Percentiles rank a stretch among this genome's conserved stretches.
Evolutionary conservation across 2,329 filamentous ascomycete genomes (phyloP).

Genomic region (Cryphonectria nitschkei): DNA sequence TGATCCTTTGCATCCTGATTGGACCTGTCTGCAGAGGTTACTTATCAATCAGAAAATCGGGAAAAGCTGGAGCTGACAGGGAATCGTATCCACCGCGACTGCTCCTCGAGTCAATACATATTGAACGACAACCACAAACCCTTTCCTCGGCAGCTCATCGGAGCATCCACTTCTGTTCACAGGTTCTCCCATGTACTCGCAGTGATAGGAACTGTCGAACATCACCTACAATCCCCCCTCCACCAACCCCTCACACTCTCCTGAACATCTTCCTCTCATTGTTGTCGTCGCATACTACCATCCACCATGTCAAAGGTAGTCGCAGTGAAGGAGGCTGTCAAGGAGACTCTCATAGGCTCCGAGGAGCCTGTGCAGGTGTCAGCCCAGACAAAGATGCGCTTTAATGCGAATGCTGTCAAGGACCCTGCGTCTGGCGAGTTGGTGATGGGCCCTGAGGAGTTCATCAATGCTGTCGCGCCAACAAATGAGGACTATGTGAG

Average conservation of each 20-base stretch:
- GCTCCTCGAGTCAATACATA: slow-evolving; percentile 2
- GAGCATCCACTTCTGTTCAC: slow-evolving; percentile 7
- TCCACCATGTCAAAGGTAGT: slow-evolving; percentile 48
- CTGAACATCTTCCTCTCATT: background rate
- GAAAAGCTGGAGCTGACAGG: background rate
- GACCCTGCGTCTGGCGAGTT: slow-evolving; percentile 77
- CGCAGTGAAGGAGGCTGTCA: slow-evolving; percentile 70
- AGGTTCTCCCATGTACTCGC: slow-evolving; percentile 10
- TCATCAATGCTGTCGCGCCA: slow-evolving; percentile 88
- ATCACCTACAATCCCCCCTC: background rate
- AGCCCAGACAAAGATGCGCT: slow-evolving; percentile 74
- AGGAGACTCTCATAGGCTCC: slow-evolving; percentile 75
- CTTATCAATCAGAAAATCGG: background rate
- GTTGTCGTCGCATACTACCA: background rate
- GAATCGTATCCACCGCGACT: slow-evolving; percentile 11
- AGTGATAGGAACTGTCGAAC: background rate
- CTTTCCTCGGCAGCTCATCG: slow-evolving; percentile 8
- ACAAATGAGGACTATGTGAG: slow-evolving; percentile 88
- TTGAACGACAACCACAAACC: background rate
- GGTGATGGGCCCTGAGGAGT: slow-evolving; percentile 82
- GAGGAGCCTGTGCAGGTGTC: slow-evolving; percentile 66
- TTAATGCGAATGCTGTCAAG: slow-evolving; percentile 74
- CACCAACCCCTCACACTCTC: background rate
- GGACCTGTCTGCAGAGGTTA: background rate
- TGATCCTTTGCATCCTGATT: slow-evolving; percentile 1